phyloP scores from a whole-genome alignment of 2,329 filamentous ascomycete genomes.

The Coniochaeta sp. region DNA sequence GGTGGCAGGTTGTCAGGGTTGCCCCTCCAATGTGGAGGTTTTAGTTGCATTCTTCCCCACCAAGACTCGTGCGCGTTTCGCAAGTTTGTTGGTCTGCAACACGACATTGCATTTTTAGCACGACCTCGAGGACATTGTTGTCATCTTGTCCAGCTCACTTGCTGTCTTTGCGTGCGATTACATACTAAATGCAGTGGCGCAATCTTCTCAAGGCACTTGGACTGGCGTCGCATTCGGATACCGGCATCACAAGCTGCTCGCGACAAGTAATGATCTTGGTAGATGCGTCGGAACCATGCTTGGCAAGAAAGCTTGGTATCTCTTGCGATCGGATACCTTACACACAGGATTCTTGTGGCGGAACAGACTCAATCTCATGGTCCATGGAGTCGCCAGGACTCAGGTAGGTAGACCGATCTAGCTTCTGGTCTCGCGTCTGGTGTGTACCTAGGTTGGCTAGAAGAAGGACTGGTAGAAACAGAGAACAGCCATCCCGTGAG shows the following conservation, averaged over 20 bases:
- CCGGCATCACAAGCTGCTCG: not conserved
- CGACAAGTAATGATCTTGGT: too few species aligned
- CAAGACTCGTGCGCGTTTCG: not conserved
- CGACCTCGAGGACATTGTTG: not conserved
- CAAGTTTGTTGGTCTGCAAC: not conserved
- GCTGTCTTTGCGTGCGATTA: not conserved
- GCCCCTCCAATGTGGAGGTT: constrained; percentile 4
- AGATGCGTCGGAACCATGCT: constrained; percentile 2
- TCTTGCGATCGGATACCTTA: too few species aligned
- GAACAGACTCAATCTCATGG: too few species aligned
- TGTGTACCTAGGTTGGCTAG: not conserved
- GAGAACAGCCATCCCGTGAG: not conserved
- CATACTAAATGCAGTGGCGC: too few species aligned
- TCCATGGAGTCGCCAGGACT: too few species aligned
- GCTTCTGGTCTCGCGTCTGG: not conserved
- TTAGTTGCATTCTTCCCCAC: not conserved
- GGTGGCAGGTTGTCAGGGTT: constrained; percentile 1
- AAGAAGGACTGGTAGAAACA: too few species aligned
- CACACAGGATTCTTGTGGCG: too few species aligned
- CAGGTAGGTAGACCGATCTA: too few species aligned
- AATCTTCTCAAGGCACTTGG: not conserved
- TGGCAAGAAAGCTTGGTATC: constrained; percentile 8
- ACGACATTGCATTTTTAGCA: not conserved
- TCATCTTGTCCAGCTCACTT: not conserved
- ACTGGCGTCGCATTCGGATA: not conserved